Evolutionary conservation across 179 eudicot genomes (phyloP), one percentile per base, ranked within the genome.

Genomic region (Nepenthes alata): DNA sequence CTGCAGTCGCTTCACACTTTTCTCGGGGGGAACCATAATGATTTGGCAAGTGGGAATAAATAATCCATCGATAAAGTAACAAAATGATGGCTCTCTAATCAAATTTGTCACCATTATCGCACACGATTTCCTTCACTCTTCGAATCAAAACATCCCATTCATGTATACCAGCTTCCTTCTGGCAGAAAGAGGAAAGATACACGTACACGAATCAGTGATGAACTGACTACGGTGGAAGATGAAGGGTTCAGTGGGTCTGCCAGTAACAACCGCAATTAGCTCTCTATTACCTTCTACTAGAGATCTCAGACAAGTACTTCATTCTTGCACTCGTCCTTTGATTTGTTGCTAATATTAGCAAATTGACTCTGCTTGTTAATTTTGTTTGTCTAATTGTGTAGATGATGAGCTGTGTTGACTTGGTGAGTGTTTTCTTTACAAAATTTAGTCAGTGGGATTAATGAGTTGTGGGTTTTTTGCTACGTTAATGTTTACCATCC

Each of bases 281-380:
- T 11, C 71, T 49, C 37, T 6, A 0, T 16, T 52, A 7, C 38
- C 59, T 2, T 15, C 25, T 72, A 55, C 71, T 51, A 47, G n/a
- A 53, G 38, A 44, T 47, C 54, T 53, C 55, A 72, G 45, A 67
- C 67, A 72, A 71, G 76, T 72, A 72, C 45, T 47, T 62, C 37
- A 34, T 13, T 37, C 50, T 55, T 10, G 4, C 37, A 55, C 34
- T 55, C 34, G 11, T 1, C 37, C 2, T 54, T 34, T 5, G 10
- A 15, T 2, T 34, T 6, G 1, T 54, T 54, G 11, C 36, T 14
- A 15, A 14, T 4, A 2, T 54, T 34, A 4, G 13, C 15, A 9
- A 37, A 11, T 48, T 6, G 3, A 44, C 12, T 48, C 47, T 54
- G 12, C 13, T 51, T n/a, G 6, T 11, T 60, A 45, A 59, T 37